Base-by-base conservation (phyloP, 2,329 filamentous ascomycete species). In the Nemania diffusa region DNA sequence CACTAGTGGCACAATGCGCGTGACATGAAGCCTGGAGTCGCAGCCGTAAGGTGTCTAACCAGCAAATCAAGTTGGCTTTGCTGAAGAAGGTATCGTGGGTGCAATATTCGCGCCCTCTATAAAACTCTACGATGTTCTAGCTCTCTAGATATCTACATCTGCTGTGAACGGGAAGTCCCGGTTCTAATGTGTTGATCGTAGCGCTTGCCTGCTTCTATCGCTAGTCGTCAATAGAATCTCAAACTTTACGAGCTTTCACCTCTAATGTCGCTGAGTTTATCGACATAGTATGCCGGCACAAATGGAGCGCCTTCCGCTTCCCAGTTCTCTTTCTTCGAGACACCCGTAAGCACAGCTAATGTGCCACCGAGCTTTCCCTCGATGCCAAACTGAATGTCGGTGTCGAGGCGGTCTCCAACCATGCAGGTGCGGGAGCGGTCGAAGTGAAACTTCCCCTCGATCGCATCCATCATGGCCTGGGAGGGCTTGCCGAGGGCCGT, bases 391-490 rank as follows among this genome's bases (percentile, higher is more conserved):
- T 92, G 90, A 78, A 99, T 98, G 80, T 99, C 96, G 0, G 96
- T 99, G 79, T 98, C 92, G 70, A 97, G 83, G 32, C 96, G 87
- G 79, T 99, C 96, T 6, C 96, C 96, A 50, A 99, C 88, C 96
- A 99, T 99, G 81, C 96, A 98, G 0, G 96, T 92, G 73, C 89
- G 89, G 67, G 85, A 88, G 42, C 94, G 88, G 78, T 98, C 90
- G 61, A 99, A 91, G 72, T 92, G 86, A 79, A 98, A 97, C 80
- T 97, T 97, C 65, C 95, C 95, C 83, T 98, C 95, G 64, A 99
- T 92, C 2, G 96, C 94, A 79, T 98, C 95, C 95, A 99, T 97
- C 96, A 99, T 99, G 3, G 95, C 95, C 83, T 97, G 94, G 78
- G 93, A 97, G 2, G 96, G 96, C 82, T 99, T 99, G 0, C 96